A percentile compares a stretch with the other conserved stretches of the same genome.
phyloP scores from a whole-genome alignment of 768 basidiomycete genomes.

The Tephrocybe sp. region DNA sequence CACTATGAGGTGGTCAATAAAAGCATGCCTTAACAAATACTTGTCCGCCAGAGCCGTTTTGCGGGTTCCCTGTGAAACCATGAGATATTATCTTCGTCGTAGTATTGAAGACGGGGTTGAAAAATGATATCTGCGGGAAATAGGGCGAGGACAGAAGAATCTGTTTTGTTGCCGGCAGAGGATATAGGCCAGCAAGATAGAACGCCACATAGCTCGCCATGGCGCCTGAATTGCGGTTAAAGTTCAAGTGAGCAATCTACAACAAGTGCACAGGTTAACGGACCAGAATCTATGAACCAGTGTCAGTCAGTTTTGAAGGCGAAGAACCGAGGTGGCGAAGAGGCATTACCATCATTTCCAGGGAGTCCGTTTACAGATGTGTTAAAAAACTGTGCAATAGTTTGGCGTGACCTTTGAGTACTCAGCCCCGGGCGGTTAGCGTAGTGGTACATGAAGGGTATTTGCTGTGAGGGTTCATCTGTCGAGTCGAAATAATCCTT shows the following conservation, averaged over 20 bases:
- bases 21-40: constrained; percentile 54
- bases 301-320: constrained; percentile 24
- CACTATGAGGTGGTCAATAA: too few species aligned
- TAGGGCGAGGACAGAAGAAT: constrained; percentile 61
- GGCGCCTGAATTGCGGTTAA: constrained; percentile 37
- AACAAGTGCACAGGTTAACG: not conserved
- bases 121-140: constrained; percentile 61
- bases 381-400: constrained; percentile 58
- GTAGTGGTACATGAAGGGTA: constrained; percentile 73
- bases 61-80: constrained; percentile 54
- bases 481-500: constrained; percentile 63
- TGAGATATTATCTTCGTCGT: constrained; percentile 55
- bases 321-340: not conserved
- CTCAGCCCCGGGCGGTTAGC: constrained; percentile 59
- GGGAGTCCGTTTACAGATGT: constrained; percentile 57
- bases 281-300: constrained; percentile 23
- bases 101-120: constrained; percentile 55
- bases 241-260: not conserved
- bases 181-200: constrained; percentile 61
- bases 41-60: constrained; percentile 48
- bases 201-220: constrained; percentile 65
- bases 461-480: constrained; percentile 67
- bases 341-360: constrained; percentile 60
- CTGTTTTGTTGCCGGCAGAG: constrained; percentile 60
- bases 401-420: constrained; percentile 53